Conservation (phyloP, 176 grass and related monocot species). For the Secale cereale region DNA sequence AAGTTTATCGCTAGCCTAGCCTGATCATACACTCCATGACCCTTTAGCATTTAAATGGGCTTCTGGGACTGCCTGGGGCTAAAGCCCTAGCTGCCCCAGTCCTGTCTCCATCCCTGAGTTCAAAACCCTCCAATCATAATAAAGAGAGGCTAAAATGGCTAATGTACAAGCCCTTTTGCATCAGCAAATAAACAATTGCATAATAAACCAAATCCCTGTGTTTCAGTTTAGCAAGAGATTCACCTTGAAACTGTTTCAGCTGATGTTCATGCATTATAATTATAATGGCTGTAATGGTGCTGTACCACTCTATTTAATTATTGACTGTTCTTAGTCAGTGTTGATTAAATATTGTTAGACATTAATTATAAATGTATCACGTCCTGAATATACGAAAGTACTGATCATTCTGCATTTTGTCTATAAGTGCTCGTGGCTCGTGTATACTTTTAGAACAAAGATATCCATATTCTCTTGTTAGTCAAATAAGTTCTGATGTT, state of each 20-base stretch:
- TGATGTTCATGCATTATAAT: neutral
- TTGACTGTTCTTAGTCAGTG: neutral
- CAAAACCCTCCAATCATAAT: constrained; percentile 1
- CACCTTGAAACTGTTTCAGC: neutral
- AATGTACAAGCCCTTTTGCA: neutral
- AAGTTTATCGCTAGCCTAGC: constrained; percentile 1
- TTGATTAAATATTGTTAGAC: neutral
- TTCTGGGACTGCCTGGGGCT: neutral
- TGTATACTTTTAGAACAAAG: constrained; percentile 4
- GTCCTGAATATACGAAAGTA: neutral
- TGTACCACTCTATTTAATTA: neutral
- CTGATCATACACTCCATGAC: neutral
- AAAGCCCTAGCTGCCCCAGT: neutral
- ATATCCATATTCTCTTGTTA: neutral
- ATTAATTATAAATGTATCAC: neutral
- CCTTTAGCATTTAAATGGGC: neutral
- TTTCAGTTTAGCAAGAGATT: neutral
- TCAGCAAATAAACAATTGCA: neutral
- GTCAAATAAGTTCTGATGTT: neutral
- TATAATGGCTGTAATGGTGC: constrained; percentile 13
- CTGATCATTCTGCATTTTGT: neutral
- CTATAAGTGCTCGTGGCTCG: neutral
- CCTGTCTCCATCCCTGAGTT: neutral
- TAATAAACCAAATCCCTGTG: neutral
- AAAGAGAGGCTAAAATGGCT: constrained; percentile 3